Evolutionary conservation across 2,329 filamentous ascomycete species (phyloP).

Genomic region (Fusarium concolor): DNA sequence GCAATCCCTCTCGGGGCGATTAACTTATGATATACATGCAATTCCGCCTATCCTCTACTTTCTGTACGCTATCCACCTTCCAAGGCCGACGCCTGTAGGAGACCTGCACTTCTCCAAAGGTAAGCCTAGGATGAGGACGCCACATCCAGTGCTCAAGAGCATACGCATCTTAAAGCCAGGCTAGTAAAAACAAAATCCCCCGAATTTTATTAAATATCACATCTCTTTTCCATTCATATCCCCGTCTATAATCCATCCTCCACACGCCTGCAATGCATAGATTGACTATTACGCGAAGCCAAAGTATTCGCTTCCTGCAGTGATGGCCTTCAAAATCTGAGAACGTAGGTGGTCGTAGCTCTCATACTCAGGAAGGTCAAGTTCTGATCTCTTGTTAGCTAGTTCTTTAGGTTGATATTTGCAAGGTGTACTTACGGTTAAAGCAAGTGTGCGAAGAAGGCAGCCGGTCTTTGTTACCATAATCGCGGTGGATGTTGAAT

Average conservation of each 20-base stretch:
- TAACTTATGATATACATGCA: constrained; percentile 35
- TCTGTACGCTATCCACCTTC: constrained; percentile 12
- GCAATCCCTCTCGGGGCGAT: constrained; percentile 24
- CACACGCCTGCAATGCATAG: constrained; percentile 37
- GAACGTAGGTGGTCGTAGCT: constrained; percentile 91
- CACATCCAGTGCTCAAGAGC: constrained; percentile 13
- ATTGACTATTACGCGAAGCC: constrained; percentile 80
- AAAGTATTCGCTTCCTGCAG: constrained; percentile 97
- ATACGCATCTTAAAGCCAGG: constrained; percentile 22
- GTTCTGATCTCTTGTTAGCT: constrained; percentile 70
- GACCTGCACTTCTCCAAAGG: constrained; percentile 52
- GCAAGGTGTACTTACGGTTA: constrained; percentile 81
- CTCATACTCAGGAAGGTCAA: constrained; percentile 98
- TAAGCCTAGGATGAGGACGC: constrained; percentile 8
- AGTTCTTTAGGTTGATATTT: constrained; percentile 53
- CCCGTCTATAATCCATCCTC: constrained; percentile 32
- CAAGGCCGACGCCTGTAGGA: constrained; percentile 32
- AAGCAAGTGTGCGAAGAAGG: constrained; percentile 99
- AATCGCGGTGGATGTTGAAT: constrained; percentile 99
- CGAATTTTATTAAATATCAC: constrained; percentile 18
- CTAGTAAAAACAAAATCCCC: constrained; percentile 20
- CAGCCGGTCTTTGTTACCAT: constrained; percentile 93
- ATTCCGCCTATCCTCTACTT: constrained; percentile 26
- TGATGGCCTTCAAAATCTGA: constrained; percentile 94
- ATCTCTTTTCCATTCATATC: constrained; percentile 15